Conservation (phyloP, 1,284 basidiomycete genomes). For the Cerrena zonata region DNA sequence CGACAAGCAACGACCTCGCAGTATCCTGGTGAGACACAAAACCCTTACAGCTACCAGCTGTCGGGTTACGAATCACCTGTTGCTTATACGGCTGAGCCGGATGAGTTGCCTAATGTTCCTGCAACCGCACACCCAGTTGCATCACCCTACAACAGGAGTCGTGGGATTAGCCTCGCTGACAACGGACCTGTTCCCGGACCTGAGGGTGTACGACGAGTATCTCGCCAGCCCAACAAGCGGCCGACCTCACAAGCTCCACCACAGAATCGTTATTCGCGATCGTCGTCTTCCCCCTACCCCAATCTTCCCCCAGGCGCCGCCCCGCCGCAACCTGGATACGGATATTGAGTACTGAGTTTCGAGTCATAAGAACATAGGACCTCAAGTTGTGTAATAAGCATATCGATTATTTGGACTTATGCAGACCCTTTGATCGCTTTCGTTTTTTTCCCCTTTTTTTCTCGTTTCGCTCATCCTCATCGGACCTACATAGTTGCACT, state of each 20-base stretch:
- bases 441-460: slow-evolving; percentile 2
- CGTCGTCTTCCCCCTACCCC: slow-evolving; percentile 36
- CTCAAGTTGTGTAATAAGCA: background rate
- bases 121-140: slow-evolving; percentile 13
- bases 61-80: slow-evolving; percentile 32
- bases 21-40: slow-evolving; percentile 48
- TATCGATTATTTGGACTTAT: background rate
- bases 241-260: slow-evolving; percentile 55
- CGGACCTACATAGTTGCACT: background rate
- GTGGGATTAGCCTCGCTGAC: slow-evolving; percentile 74
- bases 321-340: slow-evolving; percentile 45
- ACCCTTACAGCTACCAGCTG: slow-evolving; percentile 40
- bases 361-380: slow-evolving; percentile 2
- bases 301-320: slow-evolving; percentile 71
- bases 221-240: slow-evolving; percentile 45
- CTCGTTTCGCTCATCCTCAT: background rate
- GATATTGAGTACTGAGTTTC: slow-evolving; percentile 16
- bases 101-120: slow-evolving; percentile 26
- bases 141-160: slow-evolving; percentile 22
- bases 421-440: slow-evolving; percentile 2
- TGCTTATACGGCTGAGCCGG: slow-evolving; percentile 32
- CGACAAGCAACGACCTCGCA: slow-evolving; percentile 35
- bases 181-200: slow-evolving; percentile 73
- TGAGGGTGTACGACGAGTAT: slow-evolving; percentile 68
- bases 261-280: slow-evolving; percentile 68